Evolutionary conservation across 805 yeast genomes (phyloP).

Genomic region (Nakazawaea populi): DNA sequence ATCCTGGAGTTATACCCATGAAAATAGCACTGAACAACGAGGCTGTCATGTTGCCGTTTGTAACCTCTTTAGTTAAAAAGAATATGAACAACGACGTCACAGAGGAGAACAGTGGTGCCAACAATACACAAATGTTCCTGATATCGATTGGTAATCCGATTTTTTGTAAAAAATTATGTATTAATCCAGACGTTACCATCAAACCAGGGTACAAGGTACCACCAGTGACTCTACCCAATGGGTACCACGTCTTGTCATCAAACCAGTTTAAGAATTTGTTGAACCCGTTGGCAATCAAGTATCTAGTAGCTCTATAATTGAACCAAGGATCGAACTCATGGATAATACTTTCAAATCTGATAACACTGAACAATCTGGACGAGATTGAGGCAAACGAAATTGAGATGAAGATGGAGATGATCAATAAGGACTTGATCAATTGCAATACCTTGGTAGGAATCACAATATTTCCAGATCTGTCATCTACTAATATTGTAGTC

Average conservation of each 20-base stretch:
- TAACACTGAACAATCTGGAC: conserved; percentile 91
- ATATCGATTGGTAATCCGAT: conserved; percentile 84
- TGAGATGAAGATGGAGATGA: conserved; percentile 61
- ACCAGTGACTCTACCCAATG: conserved; percentile 97
- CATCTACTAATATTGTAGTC: conserved; percentile 8
- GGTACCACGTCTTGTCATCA: conserved; percentile 98
- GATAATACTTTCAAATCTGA: conserved; percentile 91
- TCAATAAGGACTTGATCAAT: conserved; percentile 37
- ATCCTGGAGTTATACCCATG: conserved; percentile 98
- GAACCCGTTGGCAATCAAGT: conserved; percentile 75
- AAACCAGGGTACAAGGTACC: conserved; percentile 97
- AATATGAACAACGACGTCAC: conserved; percentile 88
- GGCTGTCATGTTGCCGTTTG: conserved; percentile 64
- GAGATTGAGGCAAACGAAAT: conserved; percentile 91
- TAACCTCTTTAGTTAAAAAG: conserved; percentile 82
- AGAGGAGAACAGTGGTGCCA: conserved; percentile 96
- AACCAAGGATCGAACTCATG: conserved; percentile 98
- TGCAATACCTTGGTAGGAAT: conserved; percentile 10
- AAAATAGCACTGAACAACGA: conserved; percentile 90
- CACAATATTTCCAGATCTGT: conserved; percentile 7
- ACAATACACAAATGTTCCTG: conserved; percentile 89
- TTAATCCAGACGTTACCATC: conserved; percentile 94
- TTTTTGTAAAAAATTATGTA: conserved; percentile 66
- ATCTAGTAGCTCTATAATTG: conserved; percentile 94
- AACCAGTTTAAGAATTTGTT: conserved; percentile 96